Evolutionary conservation across 2,329 filamentous ascomycete genomes (phyloP), one percentile per base, ranked within the genome.

Genomic region (Monosporascus sp.): DNA sequence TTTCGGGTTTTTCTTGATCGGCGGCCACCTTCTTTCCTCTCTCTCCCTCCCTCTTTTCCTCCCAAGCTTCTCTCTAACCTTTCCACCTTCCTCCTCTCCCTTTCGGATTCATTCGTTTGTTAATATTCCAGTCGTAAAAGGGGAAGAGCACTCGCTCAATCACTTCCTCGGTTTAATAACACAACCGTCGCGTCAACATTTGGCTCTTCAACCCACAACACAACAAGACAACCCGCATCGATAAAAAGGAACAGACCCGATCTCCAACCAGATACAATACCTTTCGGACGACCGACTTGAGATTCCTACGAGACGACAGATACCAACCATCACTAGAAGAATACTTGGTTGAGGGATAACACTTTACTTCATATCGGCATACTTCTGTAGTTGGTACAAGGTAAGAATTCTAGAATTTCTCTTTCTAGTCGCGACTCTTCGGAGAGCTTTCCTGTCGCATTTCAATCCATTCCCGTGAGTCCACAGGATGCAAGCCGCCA

Each of bases 61-160:
- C 52, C 57, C 54, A 54, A 60, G 60, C 56, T 59, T 58, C 55
- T 60, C 43, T 46, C n/a, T 6, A 25, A 25, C 43, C 22, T n/a
- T 46, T 24, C 24, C 43, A 46, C 1, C 43, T 46, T 46, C 43
- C 43, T 46, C 43, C 63, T 63, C 65, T 65, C 62, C 61, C 57
- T 53, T 68, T 69, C 66, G 66, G 62, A 68, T 68, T 66, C 67
- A 68, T 69, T 69, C 67, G 67, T 69, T 69, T 69, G 65, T 67
- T 65, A 60, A 67, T 67, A 68, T 62, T 68, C 63, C 61, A 54
- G 55, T 54, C 39, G 53, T 62, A 64, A 44, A 59, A 67, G 59
- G 67, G 67, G 67, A 68, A 67, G 62, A 62, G 60, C 66, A 63
- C 60, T 67, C 65, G 65, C 63, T 67, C 59, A 58, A 60, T 62